These are phyloP conservation scores for Pythium grandisporangium DNA, from an alignment of 352 stramenopile species.

Conservation along the genomic window DNA sequence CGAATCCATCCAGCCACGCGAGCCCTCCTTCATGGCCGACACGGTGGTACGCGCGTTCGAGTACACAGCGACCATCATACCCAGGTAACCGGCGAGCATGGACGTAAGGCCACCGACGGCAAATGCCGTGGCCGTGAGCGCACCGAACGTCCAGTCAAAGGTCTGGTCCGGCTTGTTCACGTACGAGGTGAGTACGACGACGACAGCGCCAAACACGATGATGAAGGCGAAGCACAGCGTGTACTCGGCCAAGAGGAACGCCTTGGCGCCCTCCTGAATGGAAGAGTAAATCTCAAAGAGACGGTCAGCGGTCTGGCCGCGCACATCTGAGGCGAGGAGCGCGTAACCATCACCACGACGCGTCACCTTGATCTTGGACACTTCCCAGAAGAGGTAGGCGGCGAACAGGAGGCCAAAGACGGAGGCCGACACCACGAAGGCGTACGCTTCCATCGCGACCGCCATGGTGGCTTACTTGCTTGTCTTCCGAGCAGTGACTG, in stretches of 20 bases:
- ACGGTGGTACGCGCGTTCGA: constrained; percentile 98
- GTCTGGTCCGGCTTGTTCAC: constrained; percentile 76
- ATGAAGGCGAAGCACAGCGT: constrained; percentile 97
- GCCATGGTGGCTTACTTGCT: constrained; percentile 27
- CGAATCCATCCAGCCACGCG: constrained; percentile 90
- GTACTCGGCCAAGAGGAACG: constrained; percentile 98
- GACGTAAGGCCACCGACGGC: constrained; percentile 97
- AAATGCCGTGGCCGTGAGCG: constrained; percentile 95
- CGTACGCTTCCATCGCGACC: constrained; percentile 47
- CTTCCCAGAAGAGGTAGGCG: constrained; percentile 81
- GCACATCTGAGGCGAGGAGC: constrained; percentile 61
- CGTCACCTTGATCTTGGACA: constrained; percentile 85
- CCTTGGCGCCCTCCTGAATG: constrained; percentile 97
- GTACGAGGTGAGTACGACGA: constrained; percentile 90
- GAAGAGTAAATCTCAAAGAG: constrained; percentile 92
- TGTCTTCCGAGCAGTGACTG: constrained; percentile 4
- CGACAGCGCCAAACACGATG: constrained; percentile 76
- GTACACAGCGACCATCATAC: constrained; percentile 99
- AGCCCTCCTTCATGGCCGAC: constrained; percentile 91
- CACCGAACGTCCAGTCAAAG: constrained; percentile 87
- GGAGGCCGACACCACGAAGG: constrained; percentile 42
- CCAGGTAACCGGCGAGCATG: constrained; percentile 97
- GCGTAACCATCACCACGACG: constrained; percentile 76
- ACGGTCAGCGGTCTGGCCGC: constrained; percentile 75
- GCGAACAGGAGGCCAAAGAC: constrained; percentile 81